Base-by-base conservation (phyloP, 306 rosid genomes). In the Lathyrus oleraceus region DNA sequence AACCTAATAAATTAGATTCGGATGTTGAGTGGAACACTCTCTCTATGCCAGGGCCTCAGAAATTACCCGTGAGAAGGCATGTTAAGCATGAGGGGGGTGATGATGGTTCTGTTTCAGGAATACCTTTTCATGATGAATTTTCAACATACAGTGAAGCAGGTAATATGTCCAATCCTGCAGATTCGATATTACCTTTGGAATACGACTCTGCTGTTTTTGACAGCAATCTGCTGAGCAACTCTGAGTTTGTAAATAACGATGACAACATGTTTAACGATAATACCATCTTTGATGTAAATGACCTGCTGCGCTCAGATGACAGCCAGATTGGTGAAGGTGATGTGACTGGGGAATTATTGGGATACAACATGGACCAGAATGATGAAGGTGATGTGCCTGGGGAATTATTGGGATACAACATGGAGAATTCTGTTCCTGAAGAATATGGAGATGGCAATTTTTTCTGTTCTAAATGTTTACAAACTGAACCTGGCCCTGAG, bases 21-120 rank as follows among this genome's bases (percentile, higher is more conserved):
- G 89, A 88, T 76, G 69, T 58, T 65, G 90, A 87, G 57, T 81
- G 88, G 97, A 87, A 83, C 69, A 16, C 69, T 73, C 69, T 72
- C 61, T 57, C 83, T 75, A 85, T 61, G 71, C 86, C 80, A 27
- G 89, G 83, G 72, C 97, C 78, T 15, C 87, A 70, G 66, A 95
- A 95, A 84, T 87, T 91, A 67, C 96, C 88, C 2, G 87, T 95
- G 62, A 81, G 99, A 76, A 81, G 99, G 85, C 86, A 85, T 13
- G 76, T 78, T 68, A 94, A 89, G 83, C 87, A 32, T 6, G 96
- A 86, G 67, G 97, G 83, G 57, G 99, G 86, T 59, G 70, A 28
- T 9, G 92, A 87, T 65, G 81, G 44, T 54, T 81, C 79, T 73
- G 74, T 70, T 52, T 85, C 61, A n/a, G 70, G 76, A 74, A 43